Conservation (phyloP, 2,329 filamentous ascomycete genomes). For the Cadophora malorum region DNA sequence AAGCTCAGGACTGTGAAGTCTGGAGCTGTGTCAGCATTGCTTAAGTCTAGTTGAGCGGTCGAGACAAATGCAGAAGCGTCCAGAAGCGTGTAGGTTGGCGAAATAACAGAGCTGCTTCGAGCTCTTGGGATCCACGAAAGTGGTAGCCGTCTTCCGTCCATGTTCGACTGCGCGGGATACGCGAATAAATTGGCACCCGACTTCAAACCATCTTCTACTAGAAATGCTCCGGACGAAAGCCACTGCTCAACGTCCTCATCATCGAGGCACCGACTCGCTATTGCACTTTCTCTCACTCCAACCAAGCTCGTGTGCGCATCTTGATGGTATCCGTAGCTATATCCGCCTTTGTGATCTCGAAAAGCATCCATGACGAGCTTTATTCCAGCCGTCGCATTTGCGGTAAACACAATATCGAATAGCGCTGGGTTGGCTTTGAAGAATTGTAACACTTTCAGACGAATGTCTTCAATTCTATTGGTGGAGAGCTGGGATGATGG, state of each 20-base stretch:
- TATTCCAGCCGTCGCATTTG: constrained; percentile 89
- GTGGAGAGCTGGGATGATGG: constrained; percentile 79
- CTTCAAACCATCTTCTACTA: constrained; percentile 41
- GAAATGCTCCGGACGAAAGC: constrained; percentile 54
- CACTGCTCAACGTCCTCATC: constrained; percentile 70
- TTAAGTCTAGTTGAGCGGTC: constrained; percentile 77
- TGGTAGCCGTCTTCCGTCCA: constrained; percentile 82
- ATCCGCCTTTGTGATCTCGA: constrained; percentile 71
- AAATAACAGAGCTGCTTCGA: constrained; percentile 36
- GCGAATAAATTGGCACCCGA: constrained; percentile 65
- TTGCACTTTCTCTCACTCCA: constrained; percentile 77
- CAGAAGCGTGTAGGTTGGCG: constrained; percentile 67
- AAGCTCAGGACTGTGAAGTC: constrained; percentile 90
- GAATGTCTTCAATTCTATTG: constrained; percentile 75
- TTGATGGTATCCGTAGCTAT: constrained; percentile 82
- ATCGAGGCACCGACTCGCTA: constrained; percentile 68
- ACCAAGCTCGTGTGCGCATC: constrained; percentile 89
- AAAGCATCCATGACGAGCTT: constrained; percentile 86
- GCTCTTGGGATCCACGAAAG: constrained; percentile 67
- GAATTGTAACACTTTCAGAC: constrained; percentile 73
- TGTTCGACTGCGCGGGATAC: constrained; percentile 91
- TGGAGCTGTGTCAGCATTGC: constrained; percentile 64
- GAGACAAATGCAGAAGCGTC: constrained; percentile 85
- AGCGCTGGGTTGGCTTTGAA: constrained; percentile 81
- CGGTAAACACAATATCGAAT: constrained; percentile 89